Evolutionary conservation across 2,329 filamentous ascomycete species (phyloP).

Genomic region (Lasiodiplodia theobromae): DNA sequence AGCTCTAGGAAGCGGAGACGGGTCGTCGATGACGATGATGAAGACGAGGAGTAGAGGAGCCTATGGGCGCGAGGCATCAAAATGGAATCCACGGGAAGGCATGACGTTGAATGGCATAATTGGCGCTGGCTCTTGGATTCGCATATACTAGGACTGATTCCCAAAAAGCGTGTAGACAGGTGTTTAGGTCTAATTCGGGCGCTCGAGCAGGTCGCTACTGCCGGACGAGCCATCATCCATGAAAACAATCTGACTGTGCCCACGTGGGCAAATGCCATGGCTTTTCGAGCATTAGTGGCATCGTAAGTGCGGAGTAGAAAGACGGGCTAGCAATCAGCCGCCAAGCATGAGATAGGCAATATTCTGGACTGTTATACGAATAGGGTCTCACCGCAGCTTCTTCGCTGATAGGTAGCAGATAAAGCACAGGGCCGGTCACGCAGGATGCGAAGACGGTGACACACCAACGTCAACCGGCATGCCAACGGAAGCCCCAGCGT

Average conservation of each 20-base stretch:
- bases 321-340: background rate
- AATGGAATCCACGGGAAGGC: background rate
- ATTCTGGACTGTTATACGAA: background rate
- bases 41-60: conserved; percentile 40
- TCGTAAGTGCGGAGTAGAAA: background rate
- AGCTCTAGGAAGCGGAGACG: conserved; percentile 51
- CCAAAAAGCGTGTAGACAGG: conserved; percentile 16
- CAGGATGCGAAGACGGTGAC: background rate
- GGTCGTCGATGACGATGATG: conserved; percentile 56
- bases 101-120: background rate
- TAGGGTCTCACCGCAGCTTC: background rate
- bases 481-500: background rate
- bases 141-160: background rate
- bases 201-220: background rate
- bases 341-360: background rate
- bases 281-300: background rate
- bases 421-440: background rate
- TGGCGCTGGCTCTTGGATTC: background rate
- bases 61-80: background rate
- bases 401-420: background rate
- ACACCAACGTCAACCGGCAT: conserved; percentile 5
- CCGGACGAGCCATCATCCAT: background rate
- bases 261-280: background rate
- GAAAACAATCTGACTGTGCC: background rate
- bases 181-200: background rate